Evolutionary conservation across 2,329 filamentous ascomycete species (phyloP).

Genomic region (Bipolaris sorokiniana): DNA sequence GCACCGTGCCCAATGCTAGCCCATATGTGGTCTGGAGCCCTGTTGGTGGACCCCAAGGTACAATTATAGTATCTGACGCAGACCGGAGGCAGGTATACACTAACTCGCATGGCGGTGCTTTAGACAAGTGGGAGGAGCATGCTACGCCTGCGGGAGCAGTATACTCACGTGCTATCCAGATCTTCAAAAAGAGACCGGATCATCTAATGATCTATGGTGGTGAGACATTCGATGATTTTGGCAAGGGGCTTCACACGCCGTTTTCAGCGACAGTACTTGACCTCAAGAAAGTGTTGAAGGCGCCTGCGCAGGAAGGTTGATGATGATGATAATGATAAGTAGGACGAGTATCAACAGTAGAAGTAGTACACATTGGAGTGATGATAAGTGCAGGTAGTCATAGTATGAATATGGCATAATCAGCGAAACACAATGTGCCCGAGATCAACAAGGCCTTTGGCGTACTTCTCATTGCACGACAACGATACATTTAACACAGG

Average conservation of each 20-base stretch:
- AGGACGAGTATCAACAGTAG: too few relatives aligned
- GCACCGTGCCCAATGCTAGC: slow-evolving; percentile 20
- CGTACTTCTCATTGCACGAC: too few relatives aligned
- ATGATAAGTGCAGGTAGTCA: too few relatives aligned
- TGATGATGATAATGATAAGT: too few relatives aligned
- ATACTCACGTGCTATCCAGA: slow-evolving; percentile 29
- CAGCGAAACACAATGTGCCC: too few relatives aligned
- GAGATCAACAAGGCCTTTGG: too few relatives aligned
- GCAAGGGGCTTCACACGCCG: slow-evolving; percentile 15
- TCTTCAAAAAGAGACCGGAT: slow-evolving; percentile 21
- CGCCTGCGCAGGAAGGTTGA: neutral
- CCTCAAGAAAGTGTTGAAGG: slow-evolving; percentile 6
- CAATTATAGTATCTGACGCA: slow-evolving; percentile 28
- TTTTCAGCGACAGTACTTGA: slow-evolving; percentile 25
- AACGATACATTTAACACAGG: too few relatives aligned
- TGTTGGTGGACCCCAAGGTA: slow-evolving; percentile 29
- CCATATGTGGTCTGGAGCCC: slow-evolving; percentile 33
- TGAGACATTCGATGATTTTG: slow-evolving; percentile 25
- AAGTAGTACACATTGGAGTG: too few relatives aligned
- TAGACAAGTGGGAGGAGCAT: slow-evolving; percentile 29
- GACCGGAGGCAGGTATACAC: slow-evolving; percentile 26
- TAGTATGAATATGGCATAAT: too few relatives aligned
- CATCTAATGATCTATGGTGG: slow-evolving; percentile 28
- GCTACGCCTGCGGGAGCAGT: slow-evolving; percentile 25
- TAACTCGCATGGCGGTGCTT: slow-evolving; percentile 21